phyloP scores from a whole-genome alignment of 441 rosid species.

The Cnidoscolus chayamansa region DNA sequence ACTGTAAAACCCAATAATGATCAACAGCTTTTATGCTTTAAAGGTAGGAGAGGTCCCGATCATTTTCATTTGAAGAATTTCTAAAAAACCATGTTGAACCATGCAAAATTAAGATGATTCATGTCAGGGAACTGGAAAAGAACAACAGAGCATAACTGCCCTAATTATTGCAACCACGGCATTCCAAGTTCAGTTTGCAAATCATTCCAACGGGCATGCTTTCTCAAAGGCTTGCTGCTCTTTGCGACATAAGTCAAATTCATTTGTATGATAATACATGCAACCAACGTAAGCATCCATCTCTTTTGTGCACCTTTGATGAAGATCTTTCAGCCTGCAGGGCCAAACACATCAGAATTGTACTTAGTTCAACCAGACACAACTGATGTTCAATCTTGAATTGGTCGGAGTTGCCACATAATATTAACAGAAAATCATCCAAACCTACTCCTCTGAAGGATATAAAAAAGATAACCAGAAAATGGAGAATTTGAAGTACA shows the following conservation, averaged over 20 bases:
- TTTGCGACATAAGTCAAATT: slow-evolving; percentile 92
- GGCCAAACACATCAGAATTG: slow-evolving; percentile 14
- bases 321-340: slow-evolving; percentile 87
- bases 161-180: slow-evolving; percentile 35
- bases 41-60: background rate
- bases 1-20: background rate
- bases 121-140: slow-evolving; percentile 9
- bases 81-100: slow-evolving; percentile 9
- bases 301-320: slow-evolving; percentile 78
- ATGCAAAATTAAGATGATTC: slow-evolving; percentile 10
- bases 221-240: slow-evolving; percentile 95
- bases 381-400: background rate
- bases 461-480: background rate
- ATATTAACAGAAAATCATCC: background rate
- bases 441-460: background rate
- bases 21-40: background rate
- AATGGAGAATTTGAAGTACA: background rate
- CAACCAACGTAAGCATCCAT: slow-evolving; percentile 93
- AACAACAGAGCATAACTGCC: slow-evolving; percentile 33
- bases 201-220: slow-evolving; percentile 79
- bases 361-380: background rate
- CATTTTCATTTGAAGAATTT: slow-evolving; percentile 7
- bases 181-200: slow-evolving; percentile 7
- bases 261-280: slow-evolving; percentile 92
- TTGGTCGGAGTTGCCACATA: background rate